Percentiles rank a stretch among this genome's conserved stretches.
Conservation (phyloP, 345 rosid genomes). For the Populus alba region DNA sequence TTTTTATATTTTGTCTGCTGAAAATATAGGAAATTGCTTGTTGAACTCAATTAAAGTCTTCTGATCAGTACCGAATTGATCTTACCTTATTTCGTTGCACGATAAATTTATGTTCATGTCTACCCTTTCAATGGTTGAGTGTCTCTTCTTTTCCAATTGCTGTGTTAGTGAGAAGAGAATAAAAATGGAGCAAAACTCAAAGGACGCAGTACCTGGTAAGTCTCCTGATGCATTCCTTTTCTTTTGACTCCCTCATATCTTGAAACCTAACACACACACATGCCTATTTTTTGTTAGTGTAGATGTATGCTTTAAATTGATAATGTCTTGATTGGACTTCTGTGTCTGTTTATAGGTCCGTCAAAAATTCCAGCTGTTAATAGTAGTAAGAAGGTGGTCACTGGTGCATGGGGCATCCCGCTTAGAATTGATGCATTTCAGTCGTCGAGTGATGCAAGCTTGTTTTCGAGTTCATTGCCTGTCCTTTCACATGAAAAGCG, state of each 20-base stretch:
- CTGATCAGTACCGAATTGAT: not conserved
- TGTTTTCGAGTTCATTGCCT: conserved; percentile 85
- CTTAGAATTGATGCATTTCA: conserved; percentile 30
- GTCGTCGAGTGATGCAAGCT: conserved; percentile 58
- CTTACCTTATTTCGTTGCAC: not conserved
- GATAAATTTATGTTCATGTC: not conserved
- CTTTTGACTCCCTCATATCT: not conserved
- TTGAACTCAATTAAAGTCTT: not conserved
- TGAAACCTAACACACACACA: not conserved
- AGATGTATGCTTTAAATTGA: not conserved
- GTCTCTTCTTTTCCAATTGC: not conserved
- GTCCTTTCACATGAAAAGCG: conserved; percentile 74
- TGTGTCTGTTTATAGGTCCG: conserved; percentile 27
- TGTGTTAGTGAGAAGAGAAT: conserved; percentile 23
- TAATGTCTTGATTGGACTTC: not conserved
- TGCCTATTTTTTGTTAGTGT: not conserved
- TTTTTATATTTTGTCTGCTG: not conserved
- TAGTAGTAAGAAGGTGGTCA: conserved; percentile 31
- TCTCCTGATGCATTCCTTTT: conserved; percentile 31
- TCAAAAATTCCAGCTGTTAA: conserved; percentile 30
- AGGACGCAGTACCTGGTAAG: conserved; percentile 26
- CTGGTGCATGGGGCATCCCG: conserved; percentile 54
- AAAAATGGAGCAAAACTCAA: conserved; percentile 48
- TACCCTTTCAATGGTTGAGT: not conserved
- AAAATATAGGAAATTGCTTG: not conserved